Conservation (phyloP, 345 rosid genomes). For the Excoecaria agallocha region DNA sequence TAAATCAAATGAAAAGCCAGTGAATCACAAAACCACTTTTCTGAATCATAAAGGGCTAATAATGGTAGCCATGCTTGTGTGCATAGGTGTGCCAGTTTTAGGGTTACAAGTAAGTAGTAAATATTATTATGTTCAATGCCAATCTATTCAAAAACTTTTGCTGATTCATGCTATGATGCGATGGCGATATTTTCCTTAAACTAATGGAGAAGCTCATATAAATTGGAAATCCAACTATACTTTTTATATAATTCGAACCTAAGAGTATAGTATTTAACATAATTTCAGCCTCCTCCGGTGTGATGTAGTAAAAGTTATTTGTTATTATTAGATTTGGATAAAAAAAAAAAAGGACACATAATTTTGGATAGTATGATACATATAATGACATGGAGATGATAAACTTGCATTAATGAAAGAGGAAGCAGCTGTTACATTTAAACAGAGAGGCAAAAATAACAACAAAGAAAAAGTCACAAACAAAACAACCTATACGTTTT, state of each 20-base stretch:
- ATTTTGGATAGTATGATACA: neutral
- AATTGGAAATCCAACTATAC: neutral
- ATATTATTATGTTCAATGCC: too few species aligned
- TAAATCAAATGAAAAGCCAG: neutral
- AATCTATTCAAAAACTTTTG: too few species aligned
- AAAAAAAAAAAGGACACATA: neutral
- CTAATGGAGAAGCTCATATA: too few species aligned
- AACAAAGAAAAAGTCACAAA: neutral
- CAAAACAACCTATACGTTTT: slow-evolving; percentile 26
- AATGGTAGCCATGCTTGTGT: slow-evolving; percentile 20
- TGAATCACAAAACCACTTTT: neutral
- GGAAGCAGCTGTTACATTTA: slow-evolving; percentile 6
- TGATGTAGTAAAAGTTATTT: too few species aligned
- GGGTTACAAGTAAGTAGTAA: too few species aligned
- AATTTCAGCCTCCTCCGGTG: neutral
- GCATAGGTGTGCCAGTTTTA: too few species aligned
- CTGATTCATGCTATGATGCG: too few species aligned
- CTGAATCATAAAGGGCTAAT: neutral
- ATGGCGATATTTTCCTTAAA: neutral
- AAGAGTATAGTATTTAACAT: neutral
- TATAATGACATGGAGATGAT: slow-evolving; percentile 16
- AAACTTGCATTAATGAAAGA: slow-evolving; percentile 20
- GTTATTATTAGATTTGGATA: too few species aligned
- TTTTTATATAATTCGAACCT: neutral
- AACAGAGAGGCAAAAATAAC: neutral